Evolutionary conservation across 2,329 filamentous ascomycete genomes (phyloP), one percentile per base, ranked within the genome.

Genomic region (Exophiala oligosperma): DNA sequence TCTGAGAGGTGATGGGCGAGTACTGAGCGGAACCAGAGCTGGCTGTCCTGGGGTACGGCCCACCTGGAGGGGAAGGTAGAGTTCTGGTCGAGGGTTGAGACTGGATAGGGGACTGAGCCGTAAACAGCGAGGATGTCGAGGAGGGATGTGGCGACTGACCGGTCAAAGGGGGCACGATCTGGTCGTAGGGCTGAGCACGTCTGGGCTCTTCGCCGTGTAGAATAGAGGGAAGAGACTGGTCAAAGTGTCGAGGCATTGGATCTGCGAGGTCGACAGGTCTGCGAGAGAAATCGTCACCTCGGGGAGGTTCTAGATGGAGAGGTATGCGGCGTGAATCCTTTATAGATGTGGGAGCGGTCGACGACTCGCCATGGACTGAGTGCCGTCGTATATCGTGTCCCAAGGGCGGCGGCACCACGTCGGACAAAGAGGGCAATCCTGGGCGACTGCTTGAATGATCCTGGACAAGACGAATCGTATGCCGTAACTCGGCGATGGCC

Each of bases 201-300:
- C 54, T 58, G 44, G 61, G 47, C n/a, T 65, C 63, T 17, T 63
- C 60, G 17, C 55, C 46, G 28, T 57, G 60, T 21, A 57, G 40
- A 21, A 65, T 57, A 14, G 63, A 46, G 17, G 60, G 60, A 12
- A 61, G 48, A 37, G 64, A 68, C 56, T 73, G 74, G 23, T 69
- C 68, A 11, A 51, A 52, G 9, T 49, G 57, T 47, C 54, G 57
- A 49, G 62, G 52, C 48, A 55, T 62, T 32, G 55, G 57, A 8
- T 57, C 57, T 28, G 37, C 52, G 17, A 51, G 57, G 11, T 62
- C 61, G 41, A 29, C 49, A 17, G 32, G 37, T 29, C 61, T 57
- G 29, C 61, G 52, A 11, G 55, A 52, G 46, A 49, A 51, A 44
- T 56, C 57, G 23, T 63, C 61, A 53, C 46, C 41, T 40, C 52